These are phyloP conservation scores for Trifolium fragiferum DNA, from an alignment of 306 rosid species.

Conservation along the genomic window DNA sequence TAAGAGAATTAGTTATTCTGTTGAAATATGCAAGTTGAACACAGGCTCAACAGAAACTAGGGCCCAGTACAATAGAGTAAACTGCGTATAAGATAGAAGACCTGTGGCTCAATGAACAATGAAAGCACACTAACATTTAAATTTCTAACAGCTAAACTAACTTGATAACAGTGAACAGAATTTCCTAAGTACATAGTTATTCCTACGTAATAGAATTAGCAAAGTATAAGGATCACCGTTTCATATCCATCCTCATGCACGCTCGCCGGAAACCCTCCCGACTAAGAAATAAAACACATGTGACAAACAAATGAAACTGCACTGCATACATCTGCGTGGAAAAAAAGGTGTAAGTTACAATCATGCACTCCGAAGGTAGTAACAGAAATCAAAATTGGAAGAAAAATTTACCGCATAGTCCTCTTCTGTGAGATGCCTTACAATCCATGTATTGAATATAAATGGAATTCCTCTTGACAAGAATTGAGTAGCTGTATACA, in stretches of 20 bases:
- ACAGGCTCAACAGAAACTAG: background rate
- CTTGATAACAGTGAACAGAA: conserved; percentile 13
- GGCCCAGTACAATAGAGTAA: background rate
- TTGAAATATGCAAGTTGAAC: background rate
- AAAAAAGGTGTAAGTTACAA: background rate
- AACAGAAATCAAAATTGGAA: conserved; percentile 17
- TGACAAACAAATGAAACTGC: conserved; percentile 89
- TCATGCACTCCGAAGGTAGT: background rate
- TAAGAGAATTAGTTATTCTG: background rate
- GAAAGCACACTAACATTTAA: background rate
- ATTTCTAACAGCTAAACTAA: conserved; percentile 11
- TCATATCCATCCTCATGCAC: conserved; percentile 81
- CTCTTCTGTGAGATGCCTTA: conserved; percentile 82
- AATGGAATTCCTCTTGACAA: conserved; percentile 95
- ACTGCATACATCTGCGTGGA: conserved; percentile 79
- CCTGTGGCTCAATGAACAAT: background rate
- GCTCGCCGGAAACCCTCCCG: conserved; percentile 98
- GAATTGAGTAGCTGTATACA: conserved; percentile 81
- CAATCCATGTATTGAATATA: conserved; percentile 89
- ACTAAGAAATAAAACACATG: conserved; percentile 89
- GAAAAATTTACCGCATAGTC: conserved; percentile 75
- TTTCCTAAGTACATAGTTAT: conserved; percentile 1
- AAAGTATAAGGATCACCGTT: conserved; percentile 53
- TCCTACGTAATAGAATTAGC: conserved; percentile 15
- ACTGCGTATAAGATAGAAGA: background rate